Conservation (phyloP, 2,329 filamentous ascomycete species). For the Epicoccum sorghinum region DNA sequence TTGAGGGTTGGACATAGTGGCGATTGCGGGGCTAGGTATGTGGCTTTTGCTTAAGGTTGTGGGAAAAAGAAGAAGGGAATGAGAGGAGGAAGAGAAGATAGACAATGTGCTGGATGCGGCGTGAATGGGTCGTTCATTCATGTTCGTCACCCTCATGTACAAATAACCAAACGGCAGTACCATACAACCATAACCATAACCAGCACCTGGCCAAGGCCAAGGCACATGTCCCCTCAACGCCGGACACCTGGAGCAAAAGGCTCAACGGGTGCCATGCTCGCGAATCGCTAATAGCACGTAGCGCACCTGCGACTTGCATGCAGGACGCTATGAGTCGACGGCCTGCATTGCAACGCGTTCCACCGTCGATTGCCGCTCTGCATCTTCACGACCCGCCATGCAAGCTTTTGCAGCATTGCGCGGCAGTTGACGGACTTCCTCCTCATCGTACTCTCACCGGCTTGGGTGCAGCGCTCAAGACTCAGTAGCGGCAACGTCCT, state of each 20-base stretch:
- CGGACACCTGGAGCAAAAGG: slow-evolving; percentile 16
- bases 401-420: slow-evolving; percentile 46
- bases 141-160: neutral
- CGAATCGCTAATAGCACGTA: slow-evolving; percentile 14
- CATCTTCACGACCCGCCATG: neutral
- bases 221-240: slow-evolving; percentile 4
- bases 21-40: too few species aligned
- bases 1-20: too few species aligned
- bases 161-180: neutral
- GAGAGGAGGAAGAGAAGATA: neutral
- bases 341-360: neutral
- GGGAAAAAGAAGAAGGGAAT: neutral
- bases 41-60: neutral
- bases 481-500: slow-evolving; percentile 8
- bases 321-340: too few species aligned
- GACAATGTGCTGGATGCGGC: neutral
- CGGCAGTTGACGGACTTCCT: slow-evolving; percentile 14
- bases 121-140: neutral
- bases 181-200: too few species aligned
- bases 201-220: too few species aligned
- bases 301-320: neutral
- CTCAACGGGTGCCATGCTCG: slow-evolving; percentile 19
- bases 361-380: neutral
- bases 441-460: slow-evolving; percentile 1
- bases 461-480: slow-evolving; percentile 6